A percentile compares a stretch with the other conserved stretches of the same genome.
Conservation (phyloP, 805 yeast genomes). For the Kodamaea leandrae region DNA sequence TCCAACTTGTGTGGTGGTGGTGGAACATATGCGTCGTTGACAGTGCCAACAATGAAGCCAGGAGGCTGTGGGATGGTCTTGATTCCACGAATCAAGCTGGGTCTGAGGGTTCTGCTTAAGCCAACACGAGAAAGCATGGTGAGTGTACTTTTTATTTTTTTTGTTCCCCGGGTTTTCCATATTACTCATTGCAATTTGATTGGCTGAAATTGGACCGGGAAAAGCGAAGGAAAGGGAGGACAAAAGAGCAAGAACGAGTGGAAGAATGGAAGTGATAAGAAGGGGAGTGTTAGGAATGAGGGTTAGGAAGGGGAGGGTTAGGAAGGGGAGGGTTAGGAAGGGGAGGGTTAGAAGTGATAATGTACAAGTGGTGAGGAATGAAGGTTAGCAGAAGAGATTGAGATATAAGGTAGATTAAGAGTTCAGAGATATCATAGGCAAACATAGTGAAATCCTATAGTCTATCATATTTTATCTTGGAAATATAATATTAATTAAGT, state of each 20-base stretch:
- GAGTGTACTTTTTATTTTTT: slow-evolving; percentile 3
- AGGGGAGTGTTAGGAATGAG: background rate
- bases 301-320: too few species aligned
- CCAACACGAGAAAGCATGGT: slow-evolving; percentile 28
- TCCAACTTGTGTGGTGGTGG: slow-evolving; percentile 55
- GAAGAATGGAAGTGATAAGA: background rate
- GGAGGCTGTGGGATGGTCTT: slow-evolving; percentile 67
- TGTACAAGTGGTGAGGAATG: too few species aligned
- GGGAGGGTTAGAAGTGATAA: too few species aligned
- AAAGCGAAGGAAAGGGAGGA: background rate
- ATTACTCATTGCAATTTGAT: slow-evolving; percentile 9
- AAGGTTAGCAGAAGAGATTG: too few species aligned
- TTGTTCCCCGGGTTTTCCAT: slow-evolving; percentile 11
- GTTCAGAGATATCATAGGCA: too few species aligned
- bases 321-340: too few species aligned
- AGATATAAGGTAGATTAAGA: too few species aligned
- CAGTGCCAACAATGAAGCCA: slow-evolving; percentile 68
- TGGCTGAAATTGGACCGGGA: slow-evolving; percentile 4
- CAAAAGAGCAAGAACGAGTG: background rate
- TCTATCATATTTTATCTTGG: too few species aligned
- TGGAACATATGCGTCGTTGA: slow-evolving; percentile 66
- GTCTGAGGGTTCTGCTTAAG: slow-evolving; percentile 15
- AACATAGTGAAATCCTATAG: too few species aligned
- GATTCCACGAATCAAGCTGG: slow-evolving; percentile 28
- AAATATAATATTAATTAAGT: too few species aligned